Evolutionary conservation across 352 stramenopile genomes (phyloP).

Genomic region (Blastocystis sp.): DNA sequence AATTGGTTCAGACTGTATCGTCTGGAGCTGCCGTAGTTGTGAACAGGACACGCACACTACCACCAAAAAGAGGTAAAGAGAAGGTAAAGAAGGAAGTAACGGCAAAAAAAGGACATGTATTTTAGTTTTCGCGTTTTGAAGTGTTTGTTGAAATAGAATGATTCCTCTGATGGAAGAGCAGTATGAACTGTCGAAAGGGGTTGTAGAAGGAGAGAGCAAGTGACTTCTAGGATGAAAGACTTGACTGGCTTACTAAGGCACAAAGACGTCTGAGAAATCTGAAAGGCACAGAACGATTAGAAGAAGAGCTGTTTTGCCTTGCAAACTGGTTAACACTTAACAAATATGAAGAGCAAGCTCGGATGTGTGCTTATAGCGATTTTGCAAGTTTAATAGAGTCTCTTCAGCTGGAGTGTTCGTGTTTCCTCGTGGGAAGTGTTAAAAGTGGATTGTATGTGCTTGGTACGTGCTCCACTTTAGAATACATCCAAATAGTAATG

Average conservation of each 20-base stretch:
- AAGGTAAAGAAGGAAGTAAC: neutral
- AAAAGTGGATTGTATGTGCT: neutral
- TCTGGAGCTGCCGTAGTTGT: too few relatives aligned
- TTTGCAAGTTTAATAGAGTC: neutral
- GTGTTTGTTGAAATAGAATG: neutral
- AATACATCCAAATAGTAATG: conserved; percentile 31
- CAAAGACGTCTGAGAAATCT: neutral
- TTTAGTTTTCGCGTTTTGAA: neutral
- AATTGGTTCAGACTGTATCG: too few relatives aligned
- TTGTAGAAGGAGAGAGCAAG: neutral
- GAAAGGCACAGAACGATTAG: neutral
- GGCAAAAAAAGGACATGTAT: neutral
- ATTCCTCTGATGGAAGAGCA: neutral
- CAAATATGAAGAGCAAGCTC: neutral
- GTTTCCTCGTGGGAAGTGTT: neutral
- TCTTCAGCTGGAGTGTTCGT: neutral
- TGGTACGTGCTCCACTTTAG: neutral
- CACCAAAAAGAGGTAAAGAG: neutral
- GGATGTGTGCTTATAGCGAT: neutral
- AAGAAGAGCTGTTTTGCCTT: conserved; percentile 36
- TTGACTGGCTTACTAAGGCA: neutral
- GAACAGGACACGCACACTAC: too few relatives aligned
- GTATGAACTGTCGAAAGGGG: neutral
- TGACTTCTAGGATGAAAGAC: neutral
- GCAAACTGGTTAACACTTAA: conserved; percentile 2